phyloP scores from a whole-genome alignment of 2,329 filamentous ascomycete genomes.

The Hypoxylon rubiginosum region DNA sequence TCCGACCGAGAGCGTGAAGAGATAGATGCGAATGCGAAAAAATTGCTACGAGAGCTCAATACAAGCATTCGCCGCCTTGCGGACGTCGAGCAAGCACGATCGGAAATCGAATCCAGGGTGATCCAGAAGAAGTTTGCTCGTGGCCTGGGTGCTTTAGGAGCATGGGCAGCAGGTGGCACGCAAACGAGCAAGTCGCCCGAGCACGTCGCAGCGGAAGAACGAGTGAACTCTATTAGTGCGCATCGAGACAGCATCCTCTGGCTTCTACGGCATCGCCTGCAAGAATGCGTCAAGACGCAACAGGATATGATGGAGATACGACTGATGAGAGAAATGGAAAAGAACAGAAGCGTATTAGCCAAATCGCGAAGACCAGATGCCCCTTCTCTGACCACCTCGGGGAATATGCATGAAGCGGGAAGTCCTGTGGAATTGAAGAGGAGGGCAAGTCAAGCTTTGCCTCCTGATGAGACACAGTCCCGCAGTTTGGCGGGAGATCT shows the following conservation, averaged over 20 bases:
- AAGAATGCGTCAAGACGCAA: conserved; percentile 82
- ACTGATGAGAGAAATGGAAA: conserved; percentile 86
- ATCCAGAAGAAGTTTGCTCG: conserved; percentile 77
- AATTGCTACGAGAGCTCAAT: conserved; percentile 87
- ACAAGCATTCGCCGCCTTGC: conserved; percentile 82
- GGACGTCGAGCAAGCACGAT: conserved; percentile 84
- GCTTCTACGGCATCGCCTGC: conserved; percentile 81
- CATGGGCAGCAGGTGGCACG: conserved; percentile 77
- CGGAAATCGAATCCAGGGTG: conserved; percentile 78
- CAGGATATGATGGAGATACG: conserved; percentile 93
- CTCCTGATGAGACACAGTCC: conserved; percentile 44
- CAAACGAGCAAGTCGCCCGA: conserved; percentile 67
- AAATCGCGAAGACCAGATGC: conserved; percentile 66
- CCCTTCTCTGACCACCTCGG: conserved; percentile 30
- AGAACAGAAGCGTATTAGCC: conserved; percentile 86
- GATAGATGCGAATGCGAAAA: conserved; percentile 88
- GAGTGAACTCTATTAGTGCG: conserved; percentile 73
- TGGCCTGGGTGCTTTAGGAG: conserved; percentile 73
- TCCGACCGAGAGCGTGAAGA: conserved; percentile 87
- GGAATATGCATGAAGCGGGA: conserved; percentile 39
- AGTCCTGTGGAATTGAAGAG: conserved; percentile 36
- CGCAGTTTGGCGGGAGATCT: conserved; percentile 64
- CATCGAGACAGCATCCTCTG: conserved; percentile 88
- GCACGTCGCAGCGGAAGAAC: conserved; percentile 79
- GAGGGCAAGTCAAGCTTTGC: conserved; percentile 42